phyloP scores from a whole-genome alignment of 495 filamentous ascomycete genomes.

The Apiosordaria backusii region DNA sequence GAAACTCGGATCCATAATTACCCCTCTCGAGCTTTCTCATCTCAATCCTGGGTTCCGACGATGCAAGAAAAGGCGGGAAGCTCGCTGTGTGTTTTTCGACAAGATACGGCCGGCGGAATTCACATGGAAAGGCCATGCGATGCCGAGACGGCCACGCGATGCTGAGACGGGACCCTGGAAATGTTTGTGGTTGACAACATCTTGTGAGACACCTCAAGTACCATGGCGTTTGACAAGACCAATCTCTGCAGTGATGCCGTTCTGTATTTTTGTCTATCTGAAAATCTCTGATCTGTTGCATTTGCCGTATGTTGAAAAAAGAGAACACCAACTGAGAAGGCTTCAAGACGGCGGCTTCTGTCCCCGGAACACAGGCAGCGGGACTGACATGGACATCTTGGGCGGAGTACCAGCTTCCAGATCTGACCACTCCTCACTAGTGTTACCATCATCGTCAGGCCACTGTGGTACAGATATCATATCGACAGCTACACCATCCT shows the following conservation, averaged over 20 bases:
- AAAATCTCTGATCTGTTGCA: not conserved
- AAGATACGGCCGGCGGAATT: not conserved
- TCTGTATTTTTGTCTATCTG: not conserved
- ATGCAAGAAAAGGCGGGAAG: not conserved
- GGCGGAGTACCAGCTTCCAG: conserved; percentile 8
- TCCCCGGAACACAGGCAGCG: conserved; percentile 13
- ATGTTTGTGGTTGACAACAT: not conserved
- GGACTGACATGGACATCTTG: conserved; percentile 23
- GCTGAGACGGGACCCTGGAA: not conserved
- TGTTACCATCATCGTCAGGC: conserved; percentile 12
- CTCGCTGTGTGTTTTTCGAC: not conserved
- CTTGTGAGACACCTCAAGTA: not conserved
- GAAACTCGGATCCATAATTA: not conserved
- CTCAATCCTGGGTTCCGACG: not conserved
- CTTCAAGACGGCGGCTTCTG: not conserved
- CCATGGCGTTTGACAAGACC: not conserved
- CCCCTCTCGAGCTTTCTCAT: not conserved
- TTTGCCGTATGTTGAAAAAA: not conserved
- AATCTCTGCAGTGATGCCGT: not conserved
- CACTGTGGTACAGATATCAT: conserved; percentile 22
- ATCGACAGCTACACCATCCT: conserved; percentile 21
- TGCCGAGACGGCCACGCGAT: not conserved
- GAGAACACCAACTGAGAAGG: not conserved
- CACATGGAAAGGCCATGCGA: no score
- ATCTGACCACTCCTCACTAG: conserved; percentile 19